These are phyloP conservation scores for Pestalotiopsis sp. DNA, from an alignment of 2,329 filamentous ascomycete species.

Conservation along the genomic window DNA sequence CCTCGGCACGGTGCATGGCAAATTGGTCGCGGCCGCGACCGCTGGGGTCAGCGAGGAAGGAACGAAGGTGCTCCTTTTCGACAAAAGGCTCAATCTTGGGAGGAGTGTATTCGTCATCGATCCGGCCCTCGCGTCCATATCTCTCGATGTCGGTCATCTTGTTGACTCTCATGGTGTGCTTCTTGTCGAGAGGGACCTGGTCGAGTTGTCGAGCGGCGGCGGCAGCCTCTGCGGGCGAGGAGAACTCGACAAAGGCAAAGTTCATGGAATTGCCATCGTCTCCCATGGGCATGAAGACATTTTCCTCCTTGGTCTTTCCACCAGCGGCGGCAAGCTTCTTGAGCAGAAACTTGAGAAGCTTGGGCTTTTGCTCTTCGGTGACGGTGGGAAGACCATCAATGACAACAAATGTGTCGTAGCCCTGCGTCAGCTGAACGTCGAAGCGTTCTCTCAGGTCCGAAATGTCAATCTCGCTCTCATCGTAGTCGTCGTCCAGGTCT, in stretches of 20 bases:
- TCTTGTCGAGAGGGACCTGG: conserved; percentile 88
- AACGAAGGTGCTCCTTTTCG: conserved; percentile 92
- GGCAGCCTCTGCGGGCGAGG: conserved; percentile 83
- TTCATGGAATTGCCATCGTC: conserved; percentile 83
- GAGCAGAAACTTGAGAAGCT: conserved; percentile 93
- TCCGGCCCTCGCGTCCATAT: conserved; percentile 88
- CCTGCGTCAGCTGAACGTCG: conserved; percentile 93
- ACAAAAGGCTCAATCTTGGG: conserved; percentile 82
- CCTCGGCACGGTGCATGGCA: conserved; percentile 88
- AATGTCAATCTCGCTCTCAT: conserved; percentile 92
- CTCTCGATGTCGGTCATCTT: conserved; percentile 98
- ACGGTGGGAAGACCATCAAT: conserved; percentile 92
- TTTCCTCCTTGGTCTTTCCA: conserved; percentile 82
- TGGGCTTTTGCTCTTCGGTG: conserved; percentile 85
- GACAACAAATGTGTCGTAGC: conserved; percentile 94
- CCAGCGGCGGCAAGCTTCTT: conserved; percentile 86
- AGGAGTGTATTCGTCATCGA: conserved; percentile 86
- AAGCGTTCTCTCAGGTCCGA: conserved; percentile 93
- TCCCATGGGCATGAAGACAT: conserved; percentile 90
- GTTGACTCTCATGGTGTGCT: conserved; percentile 92
- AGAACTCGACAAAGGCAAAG: conserved; percentile 97
- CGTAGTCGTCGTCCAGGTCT: conserved; percentile 83
- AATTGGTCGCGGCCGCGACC: conserved; percentile 91
- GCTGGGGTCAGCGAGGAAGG: conserved; percentile 81
- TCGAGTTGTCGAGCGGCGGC: conserved; percentile 89